Evolutionary conservation across 2,329 filamentous ascomycete genomes (phyloP).

Genomic region (Penicillium sclerotiorum): DNA sequence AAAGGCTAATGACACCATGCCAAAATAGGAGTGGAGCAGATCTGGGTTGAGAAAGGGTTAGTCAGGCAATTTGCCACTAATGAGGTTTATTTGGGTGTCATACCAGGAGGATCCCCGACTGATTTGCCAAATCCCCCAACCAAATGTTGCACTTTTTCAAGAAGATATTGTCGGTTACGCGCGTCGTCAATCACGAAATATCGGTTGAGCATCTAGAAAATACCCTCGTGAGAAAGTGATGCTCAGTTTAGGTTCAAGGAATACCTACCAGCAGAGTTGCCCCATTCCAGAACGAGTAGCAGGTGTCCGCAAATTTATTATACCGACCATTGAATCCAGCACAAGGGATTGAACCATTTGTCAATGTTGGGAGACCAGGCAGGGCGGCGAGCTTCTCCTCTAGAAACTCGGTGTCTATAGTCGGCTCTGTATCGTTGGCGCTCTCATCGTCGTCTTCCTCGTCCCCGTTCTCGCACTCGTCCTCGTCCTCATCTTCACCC

Average conservation of each 20-base stretch:
- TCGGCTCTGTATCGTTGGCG: slow-evolving; percentile 2
- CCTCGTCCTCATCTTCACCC: slow-evolving; percentile 31
- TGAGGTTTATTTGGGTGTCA: slow-evolving; percentile 15
- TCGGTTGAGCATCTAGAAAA: slow-evolving; percentile 59
- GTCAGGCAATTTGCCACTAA: slow-evolving; percentile 3
- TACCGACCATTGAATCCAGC: slow-evolving; percentile 86
- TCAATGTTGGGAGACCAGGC: slow-evolving; percentile 25
- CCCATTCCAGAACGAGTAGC: slow-evolving; percentile 91
- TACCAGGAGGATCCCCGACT: slow-evolving; percentile 68
- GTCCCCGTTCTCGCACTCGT: slow-evolving; percentile 27
- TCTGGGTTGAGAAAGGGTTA: slow-evolving; percentile 47
- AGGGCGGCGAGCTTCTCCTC: slow-evolving; percentile 32
- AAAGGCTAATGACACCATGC: slow-evolving; percentile 75
- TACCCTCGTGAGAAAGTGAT: slow-evolving; percentile 12
- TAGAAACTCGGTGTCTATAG: slow-evolving; percentile 17
- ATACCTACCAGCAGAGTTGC: slow-evolving; percentile 59
- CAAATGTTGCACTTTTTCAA: slow-evolving; percentile 82
- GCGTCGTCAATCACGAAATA: slow-evolving; percentile 60
- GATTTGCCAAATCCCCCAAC: slow-evolving; percentile 82
- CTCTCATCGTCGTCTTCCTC: slow-evolving; percentile 10
- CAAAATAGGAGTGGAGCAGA: slow-evolving; percentile 87
- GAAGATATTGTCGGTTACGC: slow-evolving; percentile 73
- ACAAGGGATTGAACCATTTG: slow-evolving; percentile 46
- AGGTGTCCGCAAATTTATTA: slow-evolving; percentile 93
- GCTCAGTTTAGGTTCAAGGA: background rate